A percentile compares a stretch with the other conserved stretches of the same genome.
Evolutionary conservation across 768 basidiomycete genomes (phyloP).

Genomic region (Trametes cinnabarina): DNA sequence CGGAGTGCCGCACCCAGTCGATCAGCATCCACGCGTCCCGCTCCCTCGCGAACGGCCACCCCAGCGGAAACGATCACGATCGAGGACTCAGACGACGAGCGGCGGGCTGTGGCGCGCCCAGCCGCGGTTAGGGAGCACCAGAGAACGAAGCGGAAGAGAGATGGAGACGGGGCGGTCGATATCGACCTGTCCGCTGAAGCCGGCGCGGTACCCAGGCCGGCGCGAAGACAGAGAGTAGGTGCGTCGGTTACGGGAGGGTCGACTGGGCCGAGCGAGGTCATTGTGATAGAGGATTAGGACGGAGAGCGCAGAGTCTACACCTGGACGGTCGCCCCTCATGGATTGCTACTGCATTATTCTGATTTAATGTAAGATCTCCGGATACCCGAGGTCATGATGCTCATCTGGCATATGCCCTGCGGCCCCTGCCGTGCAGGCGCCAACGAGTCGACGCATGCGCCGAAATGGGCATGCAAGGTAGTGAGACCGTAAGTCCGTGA

Average conservation of each 20-base stretch:
- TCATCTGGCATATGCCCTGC: too few species aligned
- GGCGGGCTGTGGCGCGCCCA: not conserved
- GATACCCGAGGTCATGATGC: too few species aligned
- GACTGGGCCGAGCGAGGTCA: conserved; percentile 23
- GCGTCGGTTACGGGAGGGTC: not conserved
- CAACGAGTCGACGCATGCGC: too few species aligned
- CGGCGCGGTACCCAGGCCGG: not conserved
- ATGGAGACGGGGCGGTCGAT: not conserved
- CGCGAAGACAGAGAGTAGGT: conserved; percentile 6
- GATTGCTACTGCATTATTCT: too few species aligned
- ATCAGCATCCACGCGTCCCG: not conserved
- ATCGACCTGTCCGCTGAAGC: conserved; percentile 12
- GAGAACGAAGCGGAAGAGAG: conserved; percentile 25
- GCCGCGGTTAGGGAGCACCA: not conserved
- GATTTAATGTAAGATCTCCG: too few species aligned
- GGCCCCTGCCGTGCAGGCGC: too few species aligned
- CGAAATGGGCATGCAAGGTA: too few species aligned
- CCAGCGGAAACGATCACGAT: conserved; percentile 24
- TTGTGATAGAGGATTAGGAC: conserved; percentile 30
- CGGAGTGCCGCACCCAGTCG: not conserved
- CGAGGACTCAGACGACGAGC: conserved; percentile 29
- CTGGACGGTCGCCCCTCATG: not conserved
- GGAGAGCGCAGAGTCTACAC: not conserved
- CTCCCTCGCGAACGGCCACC: not conserved
- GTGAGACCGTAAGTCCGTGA: too few species aligned